A percentile compares a stretch with the other conserved stretches of the same genome.
Evolutionary conservation across 768 basidiomycete genomes (phyloP).

Genomic region (Cubamyces sp.): DNA sequence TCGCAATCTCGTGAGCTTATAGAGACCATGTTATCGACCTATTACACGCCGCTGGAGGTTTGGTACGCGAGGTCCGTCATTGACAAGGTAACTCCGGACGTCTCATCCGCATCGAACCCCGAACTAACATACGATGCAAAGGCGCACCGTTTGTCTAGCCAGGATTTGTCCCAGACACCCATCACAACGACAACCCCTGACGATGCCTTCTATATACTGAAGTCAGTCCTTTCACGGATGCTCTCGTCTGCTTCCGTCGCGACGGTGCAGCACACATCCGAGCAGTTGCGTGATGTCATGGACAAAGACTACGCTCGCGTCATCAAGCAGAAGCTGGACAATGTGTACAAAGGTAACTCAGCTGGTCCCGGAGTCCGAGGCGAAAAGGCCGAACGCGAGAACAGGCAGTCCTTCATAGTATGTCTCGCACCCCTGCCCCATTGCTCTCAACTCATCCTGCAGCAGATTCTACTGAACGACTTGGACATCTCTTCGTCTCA

Average conservation of each 20-base stretch:
- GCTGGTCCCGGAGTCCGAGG: constrained; percentile 46
- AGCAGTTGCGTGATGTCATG: constrained; percentile 70
- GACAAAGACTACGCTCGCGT: constrained; percentile 83
- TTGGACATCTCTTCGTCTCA: constrained; percentile 91
- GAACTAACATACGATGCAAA: constrained; percentile 35
- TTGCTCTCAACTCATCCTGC: not conserved
- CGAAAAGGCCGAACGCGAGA: constrained; percentile 84
- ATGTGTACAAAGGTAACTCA: constrained; percentile 68
- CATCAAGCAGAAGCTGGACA: constrained; percentile 85
- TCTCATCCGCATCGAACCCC: not conserved
- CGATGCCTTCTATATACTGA: constrained; percentile 95
- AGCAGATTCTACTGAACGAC: constrained; percentile 88
- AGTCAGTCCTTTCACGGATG: constrained; percentile 76
- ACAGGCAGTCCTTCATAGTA: constrained; percentile 80
- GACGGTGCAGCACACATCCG: constrained; percentile 60
- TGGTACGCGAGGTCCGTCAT: constrained; percentile 90
- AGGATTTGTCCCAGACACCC: constrained; percentile 67
- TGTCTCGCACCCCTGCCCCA: constrained; percentile 36
- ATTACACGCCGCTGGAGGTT: constrained; percentile 87
- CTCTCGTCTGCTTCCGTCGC: constrained; percentile 74
- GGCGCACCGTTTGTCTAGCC: constrained; percentile 86
- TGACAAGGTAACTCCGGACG: constrained; percentile 68
- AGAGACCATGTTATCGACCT: constrained; percentile 65
- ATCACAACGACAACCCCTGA: constrained; percentile 81
- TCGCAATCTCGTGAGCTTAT: constrained; percentile 64